Conservation (phyloP, 495 filamentous ascomycete species). For the Penicillium turbatum region DNA sequence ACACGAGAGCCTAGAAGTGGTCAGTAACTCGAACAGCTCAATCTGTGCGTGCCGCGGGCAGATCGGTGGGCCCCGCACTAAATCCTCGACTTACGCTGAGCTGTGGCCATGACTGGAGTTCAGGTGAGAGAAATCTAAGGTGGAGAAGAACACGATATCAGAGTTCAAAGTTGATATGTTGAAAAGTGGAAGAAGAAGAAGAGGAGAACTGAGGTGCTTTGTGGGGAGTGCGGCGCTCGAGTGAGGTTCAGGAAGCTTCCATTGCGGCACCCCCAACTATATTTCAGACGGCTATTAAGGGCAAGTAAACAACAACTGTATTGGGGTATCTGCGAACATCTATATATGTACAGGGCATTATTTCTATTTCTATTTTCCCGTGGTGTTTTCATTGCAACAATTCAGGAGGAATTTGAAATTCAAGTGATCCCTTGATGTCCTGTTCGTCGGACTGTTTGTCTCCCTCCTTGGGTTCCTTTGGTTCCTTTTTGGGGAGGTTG, state of each 20-base stretch:
- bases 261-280: slow-evolving; percentile 19
- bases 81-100: slow-evolving; percentile 29
- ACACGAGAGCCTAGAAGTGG: slow-evolving; percentile 54
- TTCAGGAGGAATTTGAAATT: slow-evolving; percentile 39
- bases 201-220: slow-evolving; percentile 9
- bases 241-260: slow-evolving; percentile 45
- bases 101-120: slow-evolving; percentile 32
- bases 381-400: slow-evolving; percentile 30
- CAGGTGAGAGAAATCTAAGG: not conserved
- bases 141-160: slow-evolving; percentile 8
- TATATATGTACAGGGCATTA: slow-evolving; percentile 10
- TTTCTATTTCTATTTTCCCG: slow-evolving; percentile 8
- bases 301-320: slow-evolving; percentile 12
- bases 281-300: not conserved
- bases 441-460: slow-evolving; percentile 19
- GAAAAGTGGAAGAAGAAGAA: slow-evolving; percentile 5
- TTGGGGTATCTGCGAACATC: slow-evolving; percentile 11
- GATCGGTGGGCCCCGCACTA: slow-evolving; percentile 32
- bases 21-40: slow-evolving; percentile 17
- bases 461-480: slow-evolving; percentile 21
- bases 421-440: slow-evolving; percentile 24
- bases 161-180: slow-evolving; percentile 3
- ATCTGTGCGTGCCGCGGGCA: slow-evolving; percentile 11
- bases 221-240: slow-evolving; percentile 8
- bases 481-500: slow-evolving; percentile 52